phyloP scores from a whole-genome alignment of 140 eudicot species.

The Flaveria floridana region DNA sequence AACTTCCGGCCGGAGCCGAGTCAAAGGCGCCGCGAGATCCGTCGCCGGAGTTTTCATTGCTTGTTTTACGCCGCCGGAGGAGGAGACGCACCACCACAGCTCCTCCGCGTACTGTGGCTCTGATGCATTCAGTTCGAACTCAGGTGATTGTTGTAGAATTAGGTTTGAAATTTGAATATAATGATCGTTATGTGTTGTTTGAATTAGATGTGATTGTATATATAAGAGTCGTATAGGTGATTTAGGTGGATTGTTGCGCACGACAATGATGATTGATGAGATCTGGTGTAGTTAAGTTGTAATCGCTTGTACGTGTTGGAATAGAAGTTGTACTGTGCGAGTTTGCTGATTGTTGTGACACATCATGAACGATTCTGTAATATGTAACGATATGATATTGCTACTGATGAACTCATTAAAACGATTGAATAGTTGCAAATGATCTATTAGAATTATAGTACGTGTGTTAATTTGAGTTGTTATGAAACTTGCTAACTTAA shows the following conservation, averaged over 20 bases:
- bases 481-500: too few relatives aligned
- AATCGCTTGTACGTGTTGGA: constrained; percentile 1
- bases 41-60: constrained; percentile 62
- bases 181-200: background rate
- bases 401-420: too few relatives aligned
- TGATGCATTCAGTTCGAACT: constrained; percentile 41
- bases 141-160: constrained; percentile 32
- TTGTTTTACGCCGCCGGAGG: constrained; percentile 80
- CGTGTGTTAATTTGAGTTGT: background rate
- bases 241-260: constrained; percentile 9
- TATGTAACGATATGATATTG: too few relatives aligned
- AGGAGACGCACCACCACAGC: constrained; percentile 30
- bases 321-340: constrained; percentile 21
- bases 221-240: background rate
- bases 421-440: too few relatives aligned
- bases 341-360: background rate
- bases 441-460: too few relatives aligned
- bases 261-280: constrained; percentile 12
- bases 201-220: background rate
- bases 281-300: background rate
- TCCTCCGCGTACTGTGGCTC: constrained; percentile 43
- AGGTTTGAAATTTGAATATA: background rate
- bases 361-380: too few relatives aligned
- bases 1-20: constrained; percentile 41
- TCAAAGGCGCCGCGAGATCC: constrained; percentile 55